Base-by-base conservation (phyloP, 1,139 yeast species). In the Suhomyces bribrorum region DNA sequence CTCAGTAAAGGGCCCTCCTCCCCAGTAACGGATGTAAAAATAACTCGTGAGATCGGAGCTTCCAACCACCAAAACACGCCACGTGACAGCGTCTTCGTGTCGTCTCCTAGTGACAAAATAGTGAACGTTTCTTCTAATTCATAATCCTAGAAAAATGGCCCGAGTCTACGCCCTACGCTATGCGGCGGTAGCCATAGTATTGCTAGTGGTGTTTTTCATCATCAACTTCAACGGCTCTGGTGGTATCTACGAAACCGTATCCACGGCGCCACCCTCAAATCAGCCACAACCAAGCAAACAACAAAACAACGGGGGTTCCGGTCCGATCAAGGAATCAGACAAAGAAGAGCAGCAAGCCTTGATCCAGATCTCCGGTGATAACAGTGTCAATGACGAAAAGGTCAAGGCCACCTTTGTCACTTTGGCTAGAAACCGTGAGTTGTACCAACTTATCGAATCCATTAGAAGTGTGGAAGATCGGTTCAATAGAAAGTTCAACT, bases 391-490 rank as follows among this genome's bases (percentile, higher is more conserved):
- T 13, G 17, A 23, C 31, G 41, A 39, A 22, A 32, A 33, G 33
- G 81, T 77, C 33, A 79, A 76, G 45, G 88, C 87, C 14, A 75
- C 85, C 3, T 71, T 82, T 48, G 83, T 81, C 30, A 67, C 81
- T 0, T 64, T 78, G 48, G 82, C 81, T 5, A 63, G 84, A 56
- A 86, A 86, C 57, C 61, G 67, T 46, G 95, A 86, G 58, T 60
- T 86, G 24, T 72, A 68, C 32, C 81, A 77, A 3, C 84, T 88
- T 11, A 62, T 84, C 39, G 68, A 72, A 47, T 73, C 90, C 2
- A 84, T 86, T 66, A 69, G 89, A 41, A 69, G 78, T 25, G 67
- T 83, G 38, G 92, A 86, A 61, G 87, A 83, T 56, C 68, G 89
- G 32, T 86, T 85, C 68, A 86, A 86, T 64, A 57, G 66, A 29